phyloP scores from a whole-genome alignment of 2,329 filamentous ascomycete species.

The Teratosphaeria zuluensis region DNA sequence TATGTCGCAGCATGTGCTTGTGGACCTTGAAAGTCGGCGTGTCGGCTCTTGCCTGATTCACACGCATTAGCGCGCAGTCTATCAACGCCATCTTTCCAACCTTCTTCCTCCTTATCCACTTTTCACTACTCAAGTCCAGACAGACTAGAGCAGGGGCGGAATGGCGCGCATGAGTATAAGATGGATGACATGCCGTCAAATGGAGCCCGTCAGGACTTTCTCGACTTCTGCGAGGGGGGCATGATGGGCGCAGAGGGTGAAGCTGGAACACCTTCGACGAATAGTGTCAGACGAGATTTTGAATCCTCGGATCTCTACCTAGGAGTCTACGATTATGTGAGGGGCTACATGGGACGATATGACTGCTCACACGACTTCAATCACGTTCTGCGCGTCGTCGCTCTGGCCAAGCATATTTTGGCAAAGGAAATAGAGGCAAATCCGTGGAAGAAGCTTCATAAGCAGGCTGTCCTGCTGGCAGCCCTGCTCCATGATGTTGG shows the following conservation, averaged over 20 bases:
- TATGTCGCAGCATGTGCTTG: background rate
- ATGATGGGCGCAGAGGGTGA: background rate
- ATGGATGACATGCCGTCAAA: background rate
- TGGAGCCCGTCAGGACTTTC: background rate
- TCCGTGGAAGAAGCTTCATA: constrained; percentile 16
- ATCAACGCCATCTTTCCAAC: background rate
- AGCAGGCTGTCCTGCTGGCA: constrained; percentile 21
- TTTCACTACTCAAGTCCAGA: background rate
- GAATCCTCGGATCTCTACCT: constrained; percentile 22
- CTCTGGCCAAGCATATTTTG: constrained; percentile 52
- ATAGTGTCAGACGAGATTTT: constrained; percentile 13
- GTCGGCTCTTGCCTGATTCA: background rate
- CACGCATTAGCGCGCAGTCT: background rate
- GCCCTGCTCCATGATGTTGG: constrained; percentile 75
- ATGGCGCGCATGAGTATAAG: background rate
- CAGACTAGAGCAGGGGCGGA: background rate
- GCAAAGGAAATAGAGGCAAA: constrained; percentile 20
- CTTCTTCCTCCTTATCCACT: background rate
- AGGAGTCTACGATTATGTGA: constrained; percentile 48
- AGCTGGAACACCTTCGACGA: background rate
- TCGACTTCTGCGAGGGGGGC: background rate
- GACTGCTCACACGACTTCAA: constrained; percentile 83
- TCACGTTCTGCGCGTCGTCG: constrained; percentile 70
- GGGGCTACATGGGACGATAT: constrained; percentile 64
- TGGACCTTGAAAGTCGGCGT: background rate